A percentile compares a stretch with the other conserved stretches of the same genome.
These are phyloP conservation scores for Poteriospumella lacustris DNA, from an alignment of 108 stramenopile genomes.

Conservation along the genomic window DNA sequence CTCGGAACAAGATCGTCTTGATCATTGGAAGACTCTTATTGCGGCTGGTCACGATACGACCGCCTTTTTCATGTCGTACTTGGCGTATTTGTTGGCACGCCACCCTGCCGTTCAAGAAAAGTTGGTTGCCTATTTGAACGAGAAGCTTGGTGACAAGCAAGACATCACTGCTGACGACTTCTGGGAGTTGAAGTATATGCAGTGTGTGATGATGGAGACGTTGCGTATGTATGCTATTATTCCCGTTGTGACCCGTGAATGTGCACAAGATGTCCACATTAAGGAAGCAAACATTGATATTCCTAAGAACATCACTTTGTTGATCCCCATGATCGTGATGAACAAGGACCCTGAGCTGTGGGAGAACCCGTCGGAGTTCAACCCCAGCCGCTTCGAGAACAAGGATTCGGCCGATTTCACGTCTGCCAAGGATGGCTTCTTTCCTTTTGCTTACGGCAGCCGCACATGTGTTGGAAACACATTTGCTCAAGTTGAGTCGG, in stretches of 20 bases:
- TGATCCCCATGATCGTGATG: conserved; percentile 38
- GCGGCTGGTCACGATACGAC: conserved; percentile 50
- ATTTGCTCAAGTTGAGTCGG: conserved; percentile 34
- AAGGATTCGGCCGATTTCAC: conserved; percentile 22
- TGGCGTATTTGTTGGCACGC: conserved; percentile 24
- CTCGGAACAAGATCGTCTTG: conserved; percentile 19
- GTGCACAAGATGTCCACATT: conserved; percentile 21
- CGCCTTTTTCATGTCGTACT: conserved; percentile 38
- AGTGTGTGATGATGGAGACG: conserved; percentile 33
- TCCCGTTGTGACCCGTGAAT: conserved; percentile 36
- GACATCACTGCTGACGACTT: conserved; percentile 34
- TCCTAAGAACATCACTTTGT: conserved; percentile 22
- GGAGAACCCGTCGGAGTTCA: conserved; percentile 38
- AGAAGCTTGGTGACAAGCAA: neutral
- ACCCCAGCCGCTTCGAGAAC: conserved; percentile 36
- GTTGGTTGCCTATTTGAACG: conserved; percentile 25
- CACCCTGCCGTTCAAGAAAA: conserved; percentile 38
- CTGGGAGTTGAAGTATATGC: conserved; percentile 8
- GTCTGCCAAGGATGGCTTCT: conserved; percentile 33
- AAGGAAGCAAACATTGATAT: neutral
- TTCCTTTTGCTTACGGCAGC: conserved; percentile 45
- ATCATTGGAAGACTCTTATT: conserved; percentile 38
- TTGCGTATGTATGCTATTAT: conserved; percentile 43
- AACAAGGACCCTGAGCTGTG: conserved; percentile 37
- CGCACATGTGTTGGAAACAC: conserved; percentile 41